These are phyloP conservation scores for Seminavis robusta DNA, from an alignment of 108 stramenopile genomes.

Conservation along the genomic window DNA sequence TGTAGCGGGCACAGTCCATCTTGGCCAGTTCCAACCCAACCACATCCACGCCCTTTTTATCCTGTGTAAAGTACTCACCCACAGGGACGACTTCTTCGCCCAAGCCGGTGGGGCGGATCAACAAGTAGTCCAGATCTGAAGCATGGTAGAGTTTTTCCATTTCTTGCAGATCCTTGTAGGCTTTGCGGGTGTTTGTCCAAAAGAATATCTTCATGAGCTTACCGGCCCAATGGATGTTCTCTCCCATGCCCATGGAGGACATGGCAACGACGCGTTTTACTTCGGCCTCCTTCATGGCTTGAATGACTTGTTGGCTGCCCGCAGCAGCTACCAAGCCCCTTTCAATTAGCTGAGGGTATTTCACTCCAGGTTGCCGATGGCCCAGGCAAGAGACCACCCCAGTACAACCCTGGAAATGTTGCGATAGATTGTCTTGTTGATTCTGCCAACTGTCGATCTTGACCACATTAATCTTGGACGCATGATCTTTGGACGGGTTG, in stretches of 20 bases:
- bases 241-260: conserved; percentile 46
- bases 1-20: conserved; percentile 50
- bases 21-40: conserved; percentile 61
- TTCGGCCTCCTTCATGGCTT: conserved; percentile 44
- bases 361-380: conserved; percentile 52
- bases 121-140: conserved; percentile 41
- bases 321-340: conserved; percentile 16
- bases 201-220: conserved; percentile 41
- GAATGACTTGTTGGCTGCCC: conserved; percentile 50
- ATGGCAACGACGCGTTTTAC: conserved; percentile 47
- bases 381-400: conserved; percentile 67
- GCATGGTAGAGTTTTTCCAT: conserved; percentile 35
- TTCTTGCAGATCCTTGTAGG: conserved; percentile 39
- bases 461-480: conserved; percentile 7
- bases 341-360: conserved; percentile 7
- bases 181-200: conserved; percentile 24
- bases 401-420: conserved; percentile 7
- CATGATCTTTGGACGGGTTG: conserved; percentile 5
- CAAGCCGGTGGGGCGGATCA: conserved; percentile 66
- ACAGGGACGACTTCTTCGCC: conserved; percentile 41
- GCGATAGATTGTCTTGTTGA: conserved; percentile 3
- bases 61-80: conserved; percentile 40
- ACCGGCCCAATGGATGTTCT: conserved; percentile 45
- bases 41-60: conserved; percentile 36
- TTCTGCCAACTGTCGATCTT: conserved; percentile 6